A percentile compares a stretch with the other conserved stretches of the same genome.
Conservation (phyloP, 2,329 filamentous ascomycete genomes). For the Penicillium brevicompactum region DNA sequence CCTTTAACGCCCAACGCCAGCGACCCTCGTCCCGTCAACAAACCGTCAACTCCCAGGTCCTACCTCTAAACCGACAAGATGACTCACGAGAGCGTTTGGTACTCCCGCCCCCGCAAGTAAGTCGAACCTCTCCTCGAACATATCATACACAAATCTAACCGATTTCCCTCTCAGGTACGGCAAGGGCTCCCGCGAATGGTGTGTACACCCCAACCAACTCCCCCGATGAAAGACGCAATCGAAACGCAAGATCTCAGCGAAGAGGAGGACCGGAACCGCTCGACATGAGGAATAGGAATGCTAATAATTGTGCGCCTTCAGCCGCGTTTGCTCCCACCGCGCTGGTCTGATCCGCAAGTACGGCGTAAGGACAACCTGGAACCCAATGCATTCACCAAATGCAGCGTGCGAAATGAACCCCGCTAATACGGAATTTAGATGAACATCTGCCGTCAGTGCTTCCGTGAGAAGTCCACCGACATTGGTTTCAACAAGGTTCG, state of each 20-base stretch:
- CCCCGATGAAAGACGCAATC: constrained; percentile 15
- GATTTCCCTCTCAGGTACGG: constrained; percentile 55
- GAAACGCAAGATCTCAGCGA: constrained; percentile 7
- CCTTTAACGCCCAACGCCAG: constrained; percentile 40
- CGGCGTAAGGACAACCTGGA: constrained; percentile 54
- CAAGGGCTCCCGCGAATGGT: constrained; percentile 94
- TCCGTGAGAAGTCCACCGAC: constrained; percentile 68
- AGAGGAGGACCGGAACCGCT: constrained; percentile 16
- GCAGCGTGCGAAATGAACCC: constrained; percentile 9
- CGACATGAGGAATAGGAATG: constrained; percentile 24
- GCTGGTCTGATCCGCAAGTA: constrained; percentile 99
- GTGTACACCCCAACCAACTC: constrained; percentile 49
- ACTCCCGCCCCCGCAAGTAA: constrained; percentile 93
- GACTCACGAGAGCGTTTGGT: constrained; percentile 98
- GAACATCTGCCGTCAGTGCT: constrained; percentile 68
- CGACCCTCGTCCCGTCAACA: constrained; percentile 38
- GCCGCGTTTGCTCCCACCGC: constrained; percentile 87
- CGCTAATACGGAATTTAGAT: constrained; percentile 33
- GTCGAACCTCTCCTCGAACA: constrained; percentile 17
- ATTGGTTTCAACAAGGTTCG: constrained; percentile 70
- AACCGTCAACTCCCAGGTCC: constrained; percentile 34
- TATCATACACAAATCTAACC: constrained; percentile 22
- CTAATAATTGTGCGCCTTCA: constrained; percentile 40
- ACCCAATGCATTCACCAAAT: background rate
- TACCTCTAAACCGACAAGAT: constrained; percentile 59